phyloP scores from a whole-genome alignment of 805 yeast species.

The Metschnikowia colocasiae region DNA sequence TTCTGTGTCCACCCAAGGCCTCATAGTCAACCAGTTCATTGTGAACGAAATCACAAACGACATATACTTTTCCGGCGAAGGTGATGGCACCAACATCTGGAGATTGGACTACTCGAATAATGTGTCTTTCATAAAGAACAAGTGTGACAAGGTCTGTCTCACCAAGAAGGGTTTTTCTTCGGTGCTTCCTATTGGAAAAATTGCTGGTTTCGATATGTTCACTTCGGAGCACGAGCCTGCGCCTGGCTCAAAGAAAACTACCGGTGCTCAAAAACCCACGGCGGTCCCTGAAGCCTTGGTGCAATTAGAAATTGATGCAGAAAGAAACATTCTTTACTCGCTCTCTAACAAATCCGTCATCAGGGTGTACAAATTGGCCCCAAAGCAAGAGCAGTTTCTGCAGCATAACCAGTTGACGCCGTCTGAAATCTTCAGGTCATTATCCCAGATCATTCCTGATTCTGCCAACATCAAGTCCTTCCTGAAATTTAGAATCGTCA shows the following conservation, averaged over 20 bases:
- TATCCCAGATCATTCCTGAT: constrained; percentile 52
- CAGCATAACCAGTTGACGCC: constrained; percentile 41
- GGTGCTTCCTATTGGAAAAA: constrained; percentile 34
- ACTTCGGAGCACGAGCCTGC: constrained; percentile 21
- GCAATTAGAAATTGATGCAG: constrained; percentile 69
- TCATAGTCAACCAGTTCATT: constrained; percentile 61
- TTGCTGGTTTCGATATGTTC: constrained; percentile 34
- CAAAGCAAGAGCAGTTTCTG: constrained; percentile 38
- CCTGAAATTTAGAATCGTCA: constrained; percentile 53
- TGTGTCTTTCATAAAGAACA: constrained; percentile 83
- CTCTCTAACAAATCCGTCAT: constrained; percentile 79
- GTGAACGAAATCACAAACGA: constrained; percentile 65
- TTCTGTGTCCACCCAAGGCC: constrained; percentile 74
- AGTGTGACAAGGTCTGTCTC: constrained; percentile 77
- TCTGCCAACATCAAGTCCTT: constrained; percentile 50
- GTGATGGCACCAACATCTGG: constrained; percentile 80
- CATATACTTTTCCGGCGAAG: constrained; percentile 77
- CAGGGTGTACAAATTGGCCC: constrained; percentile 64
- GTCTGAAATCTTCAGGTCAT: constrained; percentile 43
- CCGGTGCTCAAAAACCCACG: constrained; percentile 7
- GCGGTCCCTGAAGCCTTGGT: constrained; percentile 52
- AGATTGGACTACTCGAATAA: constrained; percentile 77
- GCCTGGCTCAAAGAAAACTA: constrained; percentile 9
- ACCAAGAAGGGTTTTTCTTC: constrained; percentile 56
- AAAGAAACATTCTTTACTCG: constrained; percentile 74